Evolutionary conservation across 1,139 yeast species (phyloP).

Genomic region (Blastobotrys aristatus): DNA sequence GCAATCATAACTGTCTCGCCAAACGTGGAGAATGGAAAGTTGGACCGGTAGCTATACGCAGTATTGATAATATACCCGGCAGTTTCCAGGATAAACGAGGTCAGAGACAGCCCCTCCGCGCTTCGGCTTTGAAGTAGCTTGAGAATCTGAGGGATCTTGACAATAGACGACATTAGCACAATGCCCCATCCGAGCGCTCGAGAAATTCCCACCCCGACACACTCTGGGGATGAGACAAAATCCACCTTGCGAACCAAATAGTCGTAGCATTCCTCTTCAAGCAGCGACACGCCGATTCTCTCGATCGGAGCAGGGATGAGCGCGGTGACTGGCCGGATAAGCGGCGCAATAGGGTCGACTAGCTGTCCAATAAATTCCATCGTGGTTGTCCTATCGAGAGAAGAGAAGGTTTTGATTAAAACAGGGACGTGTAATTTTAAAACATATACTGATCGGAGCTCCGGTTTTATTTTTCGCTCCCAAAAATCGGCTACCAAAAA

Average conservation of each 20-base stretch:
- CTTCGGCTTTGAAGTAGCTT: constrained; percentile 33
- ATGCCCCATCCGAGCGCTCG: constrained; percentile 37
- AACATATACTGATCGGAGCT: too few relatives aligned
- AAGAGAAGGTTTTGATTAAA: too few relatives aligned
- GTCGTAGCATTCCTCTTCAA: constrained; percentile 25
- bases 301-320: constrained; percentile 25
- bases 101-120: constrained; percentile 36
- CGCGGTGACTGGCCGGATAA: constrained; percentile 23
- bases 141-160: constrained; percentile 39
- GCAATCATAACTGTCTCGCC: constrained; percentile 42
- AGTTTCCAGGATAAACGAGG: constrained; percentile 38
- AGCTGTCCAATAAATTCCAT: constrained; percentile 25
- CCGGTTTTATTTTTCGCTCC: not conserved
- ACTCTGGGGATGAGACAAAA: constrained; percentile 27
- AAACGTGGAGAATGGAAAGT: constrained; percentile 41
- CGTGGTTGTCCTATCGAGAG: not conserved
- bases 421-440: too few relatives aligned
- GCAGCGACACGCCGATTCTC: constrained; percentile 19
- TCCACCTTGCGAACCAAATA: constrained; percentile 26
- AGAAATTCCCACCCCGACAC: constrained; percentile 30
- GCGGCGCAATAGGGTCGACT: constrained; percentile 22
- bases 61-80: constrained; percentile 37
- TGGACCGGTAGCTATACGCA: constrained; percentile 39
- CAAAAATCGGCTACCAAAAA: not conserved
- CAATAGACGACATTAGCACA: constrained; percentile 34